A percentile compares a stretch with the other conserved stretches of the same genome.
phyloP scores from a whole-genome alignment of 2,329 filamentous ascomycete genomes.

The Verticillium dahliae region DNA sequence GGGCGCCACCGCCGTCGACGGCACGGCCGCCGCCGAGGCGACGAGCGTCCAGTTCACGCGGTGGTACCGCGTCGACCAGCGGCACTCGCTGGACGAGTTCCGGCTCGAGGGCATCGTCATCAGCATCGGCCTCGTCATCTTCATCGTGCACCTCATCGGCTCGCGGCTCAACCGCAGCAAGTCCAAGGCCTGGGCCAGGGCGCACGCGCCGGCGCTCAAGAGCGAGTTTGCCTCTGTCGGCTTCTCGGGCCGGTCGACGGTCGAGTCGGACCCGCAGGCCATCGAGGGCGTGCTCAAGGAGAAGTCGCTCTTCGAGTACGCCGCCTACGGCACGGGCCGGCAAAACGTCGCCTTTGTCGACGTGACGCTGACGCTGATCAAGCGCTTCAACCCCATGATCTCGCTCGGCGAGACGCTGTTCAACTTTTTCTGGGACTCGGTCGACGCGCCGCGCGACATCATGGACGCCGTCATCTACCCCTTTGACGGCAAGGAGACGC shows the following conservation, averaged over 20 bases:
- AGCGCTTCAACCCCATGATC: slow-evolving; percentile 76
- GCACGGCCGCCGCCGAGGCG: slow-evolving; percentile 35
- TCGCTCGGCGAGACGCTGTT: slow-evolving; percentile 56
- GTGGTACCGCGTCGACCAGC: slow-evolving; percentile 97
- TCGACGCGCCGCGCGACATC: slow-evolving; percentile 62
- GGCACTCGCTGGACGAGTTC: slow-evolving; percentile 78
- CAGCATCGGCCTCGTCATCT: slow-evolving; percentile 64
- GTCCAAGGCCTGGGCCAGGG: slow-evolving; percentile 71
- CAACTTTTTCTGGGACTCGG: slow-evolving; percentile 74
- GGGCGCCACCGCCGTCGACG: slow-evolving; percentile 37
- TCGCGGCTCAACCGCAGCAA: slow-evolving; percentile 72
- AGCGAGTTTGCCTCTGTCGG: slow-evolving; percentile 85
- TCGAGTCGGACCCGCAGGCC: slow-evolving; percentile 35
- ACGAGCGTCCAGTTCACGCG: slow-evolving; percentile 68
- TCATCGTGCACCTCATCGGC: slow-evolving; percentile 76
- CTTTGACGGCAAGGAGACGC: slow-evolving; percentile 86
- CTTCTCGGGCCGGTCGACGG: slow-evolving; percentile 48
- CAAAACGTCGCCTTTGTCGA: slow-evolving; percentile 83
- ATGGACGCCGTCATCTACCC: slow-evolving; percentile 75
- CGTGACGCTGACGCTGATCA: slow-evolving; percentile 71
- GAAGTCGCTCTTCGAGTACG: slow-evolving; percentile 80
- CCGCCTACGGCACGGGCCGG: slow-evolving; percentile 78
- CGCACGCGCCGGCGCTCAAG: slow-evolving; percentile 63
- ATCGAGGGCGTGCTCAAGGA: slow-evolving; percentile 61
- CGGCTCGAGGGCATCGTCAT: slow-evolving; percentile 79